Percentiles rank a stretch among this genome's conserved stretches.
Evolutionary conservation across 169 alveolate genomes (phyloP).

Genomic region (Eimeria praecox): DNA sequence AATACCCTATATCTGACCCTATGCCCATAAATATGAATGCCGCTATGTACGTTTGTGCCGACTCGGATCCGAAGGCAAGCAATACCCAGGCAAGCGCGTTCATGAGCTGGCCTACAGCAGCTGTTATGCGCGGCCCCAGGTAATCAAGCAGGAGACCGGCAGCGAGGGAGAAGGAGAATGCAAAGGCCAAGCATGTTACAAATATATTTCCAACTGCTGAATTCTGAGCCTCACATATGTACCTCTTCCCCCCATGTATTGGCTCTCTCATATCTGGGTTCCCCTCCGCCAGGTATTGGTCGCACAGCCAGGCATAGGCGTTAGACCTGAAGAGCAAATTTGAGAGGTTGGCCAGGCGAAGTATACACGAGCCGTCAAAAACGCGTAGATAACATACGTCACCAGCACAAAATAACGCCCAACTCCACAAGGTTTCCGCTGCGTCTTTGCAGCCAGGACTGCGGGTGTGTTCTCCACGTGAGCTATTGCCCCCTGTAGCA

Average conservation of each 20-base stretch:
- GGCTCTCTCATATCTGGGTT: constrained; percentile 72
- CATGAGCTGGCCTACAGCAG: constrained; percentile 78
- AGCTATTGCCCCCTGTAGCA: constrained; percentile 28
- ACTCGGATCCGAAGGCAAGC: constrained; percentile 75
- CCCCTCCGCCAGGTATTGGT: constrained; percentile 42
- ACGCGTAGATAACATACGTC: constrained; percentile 70
- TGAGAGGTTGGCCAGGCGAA: constrained; percentile 83
- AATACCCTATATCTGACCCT: constrained; percentile 82
- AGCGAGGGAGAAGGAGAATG: constrained; percentile 77
- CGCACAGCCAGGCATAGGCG: constrained; percentile 75
- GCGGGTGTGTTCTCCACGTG: constrained; percentile 80
- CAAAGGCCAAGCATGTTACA: constrained; percentile 77
- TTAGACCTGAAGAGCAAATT: constrained; percentile 77
- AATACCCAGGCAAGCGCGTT: constrained; percentile 80
- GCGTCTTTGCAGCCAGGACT: constrained; percentile 67
- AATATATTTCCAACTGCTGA: constrained; percentile 79
- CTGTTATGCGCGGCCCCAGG: constrained; percentile 82
- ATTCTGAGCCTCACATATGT: constrained; percentile 81
- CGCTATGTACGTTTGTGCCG: constrained; percentile 65
- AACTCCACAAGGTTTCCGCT: constrained; percentile 78
- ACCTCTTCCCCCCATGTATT: constrained; percentile 79
- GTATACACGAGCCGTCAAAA: constrained; percentile 82
- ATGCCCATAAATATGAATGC: constrained; percentile 82
- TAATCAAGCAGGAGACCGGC: constrained; percentile 83
- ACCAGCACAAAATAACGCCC: constrained; percentile 75